Percentiles rank a stretch among this genome's conserved stretches.
Evolutionary conservation across 202 grass and related monocot species (phyloP).

Genomic region (Panicum virgatum): DNA sequence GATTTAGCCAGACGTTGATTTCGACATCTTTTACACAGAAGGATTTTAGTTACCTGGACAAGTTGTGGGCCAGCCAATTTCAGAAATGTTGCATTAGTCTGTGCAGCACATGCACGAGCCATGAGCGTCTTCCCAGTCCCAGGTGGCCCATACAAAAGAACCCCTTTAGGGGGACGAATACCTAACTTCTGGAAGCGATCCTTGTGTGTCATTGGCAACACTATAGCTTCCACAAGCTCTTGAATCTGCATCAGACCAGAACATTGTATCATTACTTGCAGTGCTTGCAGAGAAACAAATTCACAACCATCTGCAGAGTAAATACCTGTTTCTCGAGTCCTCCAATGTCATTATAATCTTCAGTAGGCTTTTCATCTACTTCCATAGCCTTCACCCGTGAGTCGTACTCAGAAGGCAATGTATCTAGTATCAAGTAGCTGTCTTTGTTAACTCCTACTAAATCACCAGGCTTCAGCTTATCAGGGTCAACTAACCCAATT

Average conservation of each 20-base stretch:
- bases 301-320: neutral
- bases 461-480: constrained; percentile 87
- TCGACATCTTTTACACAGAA: constrained; percentile 9
- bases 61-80: constrained; percentile 89
- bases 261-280: neutral
- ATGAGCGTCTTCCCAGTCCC: constrained; percentile 95
- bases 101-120: constrained; percentile 93
- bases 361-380: constrained; percentile 93
- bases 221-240: constrained; percentile 95
- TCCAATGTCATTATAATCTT: constrained; percentile 96
- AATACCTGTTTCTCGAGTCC: constrained; percentile 92
- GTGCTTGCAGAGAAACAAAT: neutral
- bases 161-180: constrained; percentile 88
- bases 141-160: constrained; percentile 93
- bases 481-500: constrained; percentile 84
- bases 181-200: constrained; percentile 91
- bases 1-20: neutral
- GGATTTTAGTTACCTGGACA: constrained; percentile 16
- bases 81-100: constrained; percentile 95
- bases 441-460: constrained; percentile 96
- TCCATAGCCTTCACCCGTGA: constrained; percentile 95
- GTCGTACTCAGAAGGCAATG: constrained; percentile 87
- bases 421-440: constrained; percentile 89
- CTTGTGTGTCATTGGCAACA: constrained; percentile 89
- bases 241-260: constrained; percentile 64